Base-by-base conservation (phyloP, 2,329 filamentous ascomycete genomes). In the Zymoseptoria pseudotritici region DNA sequence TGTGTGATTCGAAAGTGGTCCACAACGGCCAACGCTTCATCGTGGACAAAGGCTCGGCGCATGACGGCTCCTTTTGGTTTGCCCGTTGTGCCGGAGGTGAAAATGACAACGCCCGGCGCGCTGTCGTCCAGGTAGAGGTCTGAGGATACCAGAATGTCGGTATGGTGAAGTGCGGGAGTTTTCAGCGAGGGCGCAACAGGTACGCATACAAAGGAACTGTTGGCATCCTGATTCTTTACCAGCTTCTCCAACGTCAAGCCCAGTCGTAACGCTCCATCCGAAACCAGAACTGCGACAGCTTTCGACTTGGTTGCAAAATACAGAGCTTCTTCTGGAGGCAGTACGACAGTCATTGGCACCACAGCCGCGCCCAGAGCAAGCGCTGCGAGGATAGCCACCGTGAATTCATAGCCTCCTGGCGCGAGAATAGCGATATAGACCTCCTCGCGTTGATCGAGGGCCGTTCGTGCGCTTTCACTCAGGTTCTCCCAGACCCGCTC, bases 301-400 rank as follows among this genome's bases (percentile, higher is more conserved):
- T 65, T 65, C 6, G 76, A 76, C 58, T 77, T 79, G 7, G 71
- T 70, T 5, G 75, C 69, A 58, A 78, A 79, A 61, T 79, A 80
- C n/a, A 72, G 64, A 4, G 76, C 76, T 63, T 80, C 78, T 53
- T 77, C 71, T 5, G 77, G 69, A 1, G 77, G 75, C 6, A 79
- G 58, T 10, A 70, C 73, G 11, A 76, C 73, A 22, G 73, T 72
- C 61, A 80, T 74, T 3, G 78, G 79, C 7, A 81, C 79, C 1
- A 75, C 74, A 13, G 77, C 78, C 3, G 76, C 79, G 19, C 78
- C 78, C 2, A 79, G 61, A 8, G 79, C 78, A 36, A 79, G 69
- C n/a, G 79, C 72, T 4, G 78, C 75, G 26, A 80, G 70, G 62
- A 79, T 77, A 4, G 75, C 78, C n/a, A 80, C 76, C 3, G 76